phyloP scores from a whole-genome alignment of 2,329 filamentous ascomycete species.

The Cercospora beticola region DNA sequence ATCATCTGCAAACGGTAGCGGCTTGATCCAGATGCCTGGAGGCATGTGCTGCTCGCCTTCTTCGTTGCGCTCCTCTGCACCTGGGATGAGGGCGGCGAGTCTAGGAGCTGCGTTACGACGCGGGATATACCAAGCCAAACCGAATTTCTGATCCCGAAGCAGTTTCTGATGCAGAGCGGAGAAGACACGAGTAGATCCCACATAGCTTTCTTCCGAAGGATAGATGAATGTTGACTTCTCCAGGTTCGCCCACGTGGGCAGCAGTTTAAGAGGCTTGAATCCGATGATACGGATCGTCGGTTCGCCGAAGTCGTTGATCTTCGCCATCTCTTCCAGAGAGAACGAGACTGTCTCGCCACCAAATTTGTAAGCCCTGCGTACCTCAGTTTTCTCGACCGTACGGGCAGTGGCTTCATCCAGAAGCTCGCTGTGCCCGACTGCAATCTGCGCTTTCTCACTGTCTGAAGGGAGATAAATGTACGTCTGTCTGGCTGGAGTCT shows the following conservation, averaged over 20 bases:
- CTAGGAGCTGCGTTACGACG: conserved; percentile 76
- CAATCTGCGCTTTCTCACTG: conserved; percentile 82
- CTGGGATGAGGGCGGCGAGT: conserved; percentile 79
- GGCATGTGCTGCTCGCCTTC: conserved; percentile 70
- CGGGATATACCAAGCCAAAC: conserved; percentile 84
- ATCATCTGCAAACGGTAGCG: conserved; percentile 87
- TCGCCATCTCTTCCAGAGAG: conserved; percentile 75
- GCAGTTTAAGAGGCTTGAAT: conserved; percentile 76
- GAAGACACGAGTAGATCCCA: conserved; percentile 91
- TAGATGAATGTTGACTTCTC: conserved; percentile 91
- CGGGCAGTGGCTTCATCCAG: conserved; percentile 75
- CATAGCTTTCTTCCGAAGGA: conserved; percentile 82
- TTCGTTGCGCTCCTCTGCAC: conserved; percentile 64
- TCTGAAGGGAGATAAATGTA: conserved; percentile 74
- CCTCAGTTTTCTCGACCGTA: conserved; percentile 74
- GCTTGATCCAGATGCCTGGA: conserved; percentile 83
- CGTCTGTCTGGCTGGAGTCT: conserved; percentile 75
- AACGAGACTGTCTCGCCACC: conserved; percentile 89
- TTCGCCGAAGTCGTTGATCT: conserved; percentile 75
- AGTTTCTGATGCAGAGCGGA: conserved; percentile 88
- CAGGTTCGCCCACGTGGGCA: conserved; percentile 81
- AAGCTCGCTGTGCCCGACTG: conserved; percentile 68
- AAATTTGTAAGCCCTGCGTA: conserved; percentile 93
- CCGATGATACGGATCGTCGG: conserved; percentile 86
- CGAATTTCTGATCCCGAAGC: conserved; percentile 74